Evolutionary conservation across 768 basidiomycete species (phyloP).

Genomic region (Naematelia aurantialba): DNA sequence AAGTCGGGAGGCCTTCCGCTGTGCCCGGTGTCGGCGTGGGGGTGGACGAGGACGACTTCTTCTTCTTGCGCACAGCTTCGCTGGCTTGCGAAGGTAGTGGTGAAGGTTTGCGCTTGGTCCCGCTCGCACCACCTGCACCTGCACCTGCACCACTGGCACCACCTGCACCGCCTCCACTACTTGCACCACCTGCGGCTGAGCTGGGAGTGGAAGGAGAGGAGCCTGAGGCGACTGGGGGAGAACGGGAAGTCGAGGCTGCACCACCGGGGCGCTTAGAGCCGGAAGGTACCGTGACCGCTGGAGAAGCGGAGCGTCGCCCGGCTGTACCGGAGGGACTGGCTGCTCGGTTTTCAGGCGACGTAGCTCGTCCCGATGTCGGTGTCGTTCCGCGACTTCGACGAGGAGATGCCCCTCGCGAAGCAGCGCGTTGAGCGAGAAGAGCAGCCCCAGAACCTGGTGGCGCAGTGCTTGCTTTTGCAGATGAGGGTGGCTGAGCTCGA

Average conservation of each 20-base stretch:
- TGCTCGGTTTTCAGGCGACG: constrained; percentile 21
- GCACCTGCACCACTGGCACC: too few relatives aligned
- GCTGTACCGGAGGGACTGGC: constrained; percentile 4
- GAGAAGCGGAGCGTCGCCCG: constrained; percentile 7
- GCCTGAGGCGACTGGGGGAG: background rate
- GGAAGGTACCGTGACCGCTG: background rate
- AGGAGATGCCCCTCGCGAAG: constrained; percentile 27
- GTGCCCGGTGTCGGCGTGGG: constrained; percentile 35
- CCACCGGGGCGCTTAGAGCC: background rate
- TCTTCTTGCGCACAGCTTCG: constrained; percentile 21
- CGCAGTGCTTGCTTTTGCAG: constrained; percentile 34
- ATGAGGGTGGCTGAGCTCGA: constrained; percentile 13
- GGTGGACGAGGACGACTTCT: constrained; percentile 22
- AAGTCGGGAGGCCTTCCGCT: constrained; percentile 19
- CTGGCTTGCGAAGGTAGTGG: constrained; percentile 7
- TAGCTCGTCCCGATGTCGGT: constrained; percentile 18
- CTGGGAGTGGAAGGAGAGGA: constrained; percentile 2
- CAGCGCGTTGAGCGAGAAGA: constrained; percentile 37
- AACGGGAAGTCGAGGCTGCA: background rate
- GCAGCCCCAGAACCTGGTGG: constrained; percentile 38
- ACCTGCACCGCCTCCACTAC: too few relatives aligned
- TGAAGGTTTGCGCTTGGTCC: constrained; percentile 24
- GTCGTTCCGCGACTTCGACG: constrained; percentile 16
- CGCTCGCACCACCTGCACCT: too few relatives aligned
- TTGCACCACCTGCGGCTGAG: constrained; percentile 2